A percentile compares a stretch with the other conserved stretches of the same genome.
phyloP scores from a whole-genome alignment of 768 basidiomycete genomes.

The Suillus cothurnatus region DNA sequence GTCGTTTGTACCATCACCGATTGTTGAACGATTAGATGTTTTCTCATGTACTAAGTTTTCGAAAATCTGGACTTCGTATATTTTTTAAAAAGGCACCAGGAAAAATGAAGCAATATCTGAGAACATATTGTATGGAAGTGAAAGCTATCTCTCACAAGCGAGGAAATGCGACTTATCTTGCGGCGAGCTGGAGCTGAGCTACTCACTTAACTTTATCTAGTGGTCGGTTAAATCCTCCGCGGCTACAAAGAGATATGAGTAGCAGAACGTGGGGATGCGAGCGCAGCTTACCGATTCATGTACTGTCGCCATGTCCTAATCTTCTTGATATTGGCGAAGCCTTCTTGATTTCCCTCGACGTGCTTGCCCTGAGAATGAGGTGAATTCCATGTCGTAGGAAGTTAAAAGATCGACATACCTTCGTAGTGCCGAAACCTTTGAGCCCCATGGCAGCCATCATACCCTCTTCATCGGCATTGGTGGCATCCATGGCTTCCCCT shows the following conservation, averaged over 20 bases:
- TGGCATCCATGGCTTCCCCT: constrained; percentile 51
- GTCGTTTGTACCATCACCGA: constrained; percentile 29
- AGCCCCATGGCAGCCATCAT: constrained; percentile 95
- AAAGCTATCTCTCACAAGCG: not conserved
- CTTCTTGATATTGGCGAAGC: constrained; percentile 69
- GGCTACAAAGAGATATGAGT: constrained; percentile 42
- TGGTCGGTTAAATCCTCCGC: constrained; percentile 89
- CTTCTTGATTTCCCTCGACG: constrained; percentile 84
- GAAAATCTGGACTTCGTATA: constrained; percentile 1
- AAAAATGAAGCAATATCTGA: not conserved
- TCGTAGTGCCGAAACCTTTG: constrained; percentile 84
- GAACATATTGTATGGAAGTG: constrained; percentile 1
- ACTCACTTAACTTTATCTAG: constrained; percentile 91
- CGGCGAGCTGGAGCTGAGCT: not conserved
- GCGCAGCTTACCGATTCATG: constrained; percentile 81
- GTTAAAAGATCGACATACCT: constrained; percentile 48
- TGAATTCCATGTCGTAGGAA: constrained; percentile 6
- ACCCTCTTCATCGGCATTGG: constrained; percentile 70
- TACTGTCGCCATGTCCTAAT: constrained; percentile 95
- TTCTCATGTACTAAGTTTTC: constrained; percentile 2
- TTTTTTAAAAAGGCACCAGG: not conserved
- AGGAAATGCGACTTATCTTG: constrained; percentile 22
- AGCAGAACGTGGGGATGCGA: constrained; percentile 11
- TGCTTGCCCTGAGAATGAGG: constrained; percentile 61
- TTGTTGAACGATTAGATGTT: constrained; percentile 31